phyloP scores from a whole-genome alignment of 2,329 filamentous ascomycete species.

The Alternaria sp. region DNA sequence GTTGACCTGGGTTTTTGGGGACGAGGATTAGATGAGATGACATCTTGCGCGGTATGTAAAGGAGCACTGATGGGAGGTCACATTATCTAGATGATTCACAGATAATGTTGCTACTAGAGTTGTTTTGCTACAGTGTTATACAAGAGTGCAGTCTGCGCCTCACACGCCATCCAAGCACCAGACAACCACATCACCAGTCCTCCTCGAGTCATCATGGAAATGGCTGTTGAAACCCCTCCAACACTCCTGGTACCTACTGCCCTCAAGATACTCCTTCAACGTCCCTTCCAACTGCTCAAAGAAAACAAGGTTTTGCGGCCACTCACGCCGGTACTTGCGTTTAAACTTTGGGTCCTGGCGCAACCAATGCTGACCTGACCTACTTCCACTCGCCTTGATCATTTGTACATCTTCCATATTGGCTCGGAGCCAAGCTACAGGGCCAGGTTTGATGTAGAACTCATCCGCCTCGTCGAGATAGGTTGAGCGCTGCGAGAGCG shows the following conservation, averaged over 20 bases:
- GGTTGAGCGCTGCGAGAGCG: constrained; percentile 63
- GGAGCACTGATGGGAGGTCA: neutral
- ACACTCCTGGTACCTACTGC: constrained; percentile 62
- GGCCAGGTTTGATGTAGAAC: constrained; percentile 75
- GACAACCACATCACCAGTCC: constrained; percentile 67
- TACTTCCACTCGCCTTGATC: constrained; percentile 24
- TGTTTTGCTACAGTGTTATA: neutral
- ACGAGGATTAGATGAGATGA: neutral
- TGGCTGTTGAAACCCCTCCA: constrained; percentile 67
- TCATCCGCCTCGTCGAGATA: constrained; percentile 92
- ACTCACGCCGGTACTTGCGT: constrained; percentile 31
- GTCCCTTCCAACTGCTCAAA: constrained; percentile 64
- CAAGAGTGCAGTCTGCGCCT: no score
- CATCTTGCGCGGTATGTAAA: neutral
- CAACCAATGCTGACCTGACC: constrained; percentile 33
- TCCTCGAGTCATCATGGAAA: constrained; percentile 68
- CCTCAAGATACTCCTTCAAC: constrained; percentile 52
- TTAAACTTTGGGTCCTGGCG: constrained; percentile 30
- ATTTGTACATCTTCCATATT: constrained; percentile 50
- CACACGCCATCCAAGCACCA: constrained; percentile 55
- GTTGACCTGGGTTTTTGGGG: neutral
- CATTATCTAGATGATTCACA: neutral
- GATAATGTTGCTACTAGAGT: neutral
- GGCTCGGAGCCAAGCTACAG: constrained; percentile 46
- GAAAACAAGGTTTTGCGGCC: constrained; percentile 59